A percentile compares a stretch with the other conserved stretches of the same genome.
phyloP scores from a whole-genome alignment of 768 basidiomycete species.

The Psilocybe sp. region DNA sequence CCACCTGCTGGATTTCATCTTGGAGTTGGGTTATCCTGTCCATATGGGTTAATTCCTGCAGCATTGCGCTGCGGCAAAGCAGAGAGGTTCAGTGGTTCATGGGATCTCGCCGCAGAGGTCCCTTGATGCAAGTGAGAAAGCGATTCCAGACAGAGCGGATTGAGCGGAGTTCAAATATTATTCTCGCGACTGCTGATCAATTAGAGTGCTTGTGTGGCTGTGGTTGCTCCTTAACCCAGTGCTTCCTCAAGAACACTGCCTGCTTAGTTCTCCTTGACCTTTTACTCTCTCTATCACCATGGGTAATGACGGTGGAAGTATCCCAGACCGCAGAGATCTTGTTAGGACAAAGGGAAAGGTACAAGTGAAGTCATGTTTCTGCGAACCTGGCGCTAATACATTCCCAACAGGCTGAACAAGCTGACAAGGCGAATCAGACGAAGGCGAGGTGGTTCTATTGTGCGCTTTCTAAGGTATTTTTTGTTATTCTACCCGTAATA shows the following conservation, averaged over 20 bases:
- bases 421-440: conserved; percentile 87
- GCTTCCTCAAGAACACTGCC: not conserved
- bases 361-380: conserved; percentile 5
- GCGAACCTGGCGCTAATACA: not conserved
- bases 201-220: not conserved
- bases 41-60: conserved; percentile 91
- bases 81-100: conserved; percentile 14
- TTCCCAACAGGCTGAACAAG: conserved; percentile 68
- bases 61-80: conserved; percentile 65
- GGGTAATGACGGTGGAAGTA: conserved; percentile 90
- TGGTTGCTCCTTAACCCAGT: not conserved
- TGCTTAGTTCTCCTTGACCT: not conserved
- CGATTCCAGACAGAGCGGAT: not conserved
- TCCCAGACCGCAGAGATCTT: conserved; percentile 79
- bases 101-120: not conserved
- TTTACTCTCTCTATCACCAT: conserved; percentile 31
- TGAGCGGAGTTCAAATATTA: conserved; percentile 3
- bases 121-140: not conserved
- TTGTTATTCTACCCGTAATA: not conserved
- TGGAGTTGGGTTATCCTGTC: conserved; percentile 95
- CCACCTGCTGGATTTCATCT: conserved; percentile 88
- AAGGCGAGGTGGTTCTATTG: conserved; percentile 91
- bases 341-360: conserved; percentile 75
- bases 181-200: not conserved
- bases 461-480: conserved; percentile 83